These are phyloP conservation scores for Hymenoscyphus salicellus DNA, from an alignment of 2,329 filamentous ascomycete species.

Conservation along the genomic window DNA sequence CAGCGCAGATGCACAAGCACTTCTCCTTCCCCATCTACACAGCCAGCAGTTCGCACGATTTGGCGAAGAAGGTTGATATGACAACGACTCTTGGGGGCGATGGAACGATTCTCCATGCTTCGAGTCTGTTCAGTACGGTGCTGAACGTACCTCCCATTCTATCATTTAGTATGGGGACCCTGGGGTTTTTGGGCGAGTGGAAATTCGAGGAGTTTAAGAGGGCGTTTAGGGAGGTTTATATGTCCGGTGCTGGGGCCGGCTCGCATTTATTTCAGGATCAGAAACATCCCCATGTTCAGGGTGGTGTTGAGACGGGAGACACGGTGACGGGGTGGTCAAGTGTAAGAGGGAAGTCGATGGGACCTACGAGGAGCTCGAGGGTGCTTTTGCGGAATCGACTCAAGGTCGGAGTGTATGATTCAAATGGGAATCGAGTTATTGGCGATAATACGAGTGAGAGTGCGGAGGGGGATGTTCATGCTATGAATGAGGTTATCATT, in stretches of 20 bases:
- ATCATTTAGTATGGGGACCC: constrained; percentile 93
- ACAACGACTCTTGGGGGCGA: constrained; percentile 90
- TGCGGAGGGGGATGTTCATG: constrained; percentile 47
- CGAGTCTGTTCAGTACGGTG: constrained; percentile 80
- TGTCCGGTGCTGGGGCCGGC: constrained; percentile 60
- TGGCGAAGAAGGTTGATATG: constrained; percentile 81
- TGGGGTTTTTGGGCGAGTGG: constrained; percentile 96
- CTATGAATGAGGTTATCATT: constrained; percentile 93
- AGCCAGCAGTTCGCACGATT: constrained; percentile 40
- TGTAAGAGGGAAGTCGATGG: constrained; percentile 77
- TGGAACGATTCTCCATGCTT: constrained; percentile 82
- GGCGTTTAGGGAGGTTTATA: constrained; percentile 89
- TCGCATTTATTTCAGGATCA: constrained; percentile 34
- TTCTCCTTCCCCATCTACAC: constrained; percentile 74
- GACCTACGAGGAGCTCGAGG: constrained; percentile 68
- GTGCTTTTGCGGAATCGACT: constrained; percentile 84
- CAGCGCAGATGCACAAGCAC: constrained; percentile 64
- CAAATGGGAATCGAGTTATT: constrained; percentile 59
- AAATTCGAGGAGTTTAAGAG: constrained; percentile 90
- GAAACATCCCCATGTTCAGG: constrained; percentile 33
- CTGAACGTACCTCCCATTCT: constrained; percentile 83
- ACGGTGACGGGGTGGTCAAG: constrained; percentile 63
- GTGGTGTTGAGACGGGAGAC: constrained; percentile 26
- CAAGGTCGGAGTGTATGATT: constrained; percentile 79
- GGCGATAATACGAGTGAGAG: constrained; percentile 34